Base-by-base conservation (phyloP, 345 rosid genomes). In the Dimocarpus longan region DNA sequence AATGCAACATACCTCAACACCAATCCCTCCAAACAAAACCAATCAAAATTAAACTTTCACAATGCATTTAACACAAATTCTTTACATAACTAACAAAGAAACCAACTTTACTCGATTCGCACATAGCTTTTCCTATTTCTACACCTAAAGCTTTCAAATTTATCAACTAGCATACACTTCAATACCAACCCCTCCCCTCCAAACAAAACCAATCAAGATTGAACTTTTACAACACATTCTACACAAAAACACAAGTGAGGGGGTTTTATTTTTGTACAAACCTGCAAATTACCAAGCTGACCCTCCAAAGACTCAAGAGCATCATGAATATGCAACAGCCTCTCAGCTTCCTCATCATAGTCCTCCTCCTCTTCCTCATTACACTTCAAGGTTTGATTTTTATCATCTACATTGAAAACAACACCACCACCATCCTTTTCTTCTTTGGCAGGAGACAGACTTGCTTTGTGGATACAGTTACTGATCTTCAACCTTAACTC, bases 271-370 rank as follows among this genome's bases (percentile, higher is more conserved):
- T n/a, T 10, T 15, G 48, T 46, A 57, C 76, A 82, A 78, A 93
- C 97, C 97, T 90, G 94, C 82, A 93, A 84, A 78, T 86, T 73
- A 78, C 90, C 83, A 71, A 93, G 97, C 87, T 95, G 98, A 64
- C 90, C 73, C 79, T 95, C 97, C 48, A 95, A 91, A 44, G 93
- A 85, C 76, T 95, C 96, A 40, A 95, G 83, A 52, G 95, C 93
- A 69, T 91, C 96, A 59, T 88, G 89, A 21, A 95, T 93, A 69
- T 81, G 86, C 88, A 90, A 79, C 65, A 95, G 93, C 77, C 89
- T 87, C 77, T 86, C 95, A 4, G 85, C 80, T 68, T 90, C 92
- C 42, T 80, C 92, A 15, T 82, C 89, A 1, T 79, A 88, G 0
- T 80, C 91, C 13, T 88, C 92, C 0, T 76, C 92, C 54, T 81